A percentile compares a stretch with the other conserved stretches of the same genome.
Conservation (phyloP, 345 rosid genomes). For the Dovyalis caffra region DNA sequence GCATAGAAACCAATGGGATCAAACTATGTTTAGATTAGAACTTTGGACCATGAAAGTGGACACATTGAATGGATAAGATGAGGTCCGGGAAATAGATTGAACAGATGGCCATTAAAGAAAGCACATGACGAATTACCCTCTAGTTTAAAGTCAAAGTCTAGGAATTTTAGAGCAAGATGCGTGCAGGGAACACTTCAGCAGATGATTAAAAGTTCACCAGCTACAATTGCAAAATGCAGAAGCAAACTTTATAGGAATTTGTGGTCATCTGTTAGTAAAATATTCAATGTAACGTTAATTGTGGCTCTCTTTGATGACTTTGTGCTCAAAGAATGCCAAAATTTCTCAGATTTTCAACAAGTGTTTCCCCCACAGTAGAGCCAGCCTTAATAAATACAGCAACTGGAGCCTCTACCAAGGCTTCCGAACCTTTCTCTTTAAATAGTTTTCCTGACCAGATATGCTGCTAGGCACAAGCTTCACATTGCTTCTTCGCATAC, state of each 20-base stretch:
- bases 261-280: background rate
- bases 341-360: constrained; percentile 43
- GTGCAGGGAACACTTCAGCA: background rate
- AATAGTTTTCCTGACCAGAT: constrained; percentile 57
- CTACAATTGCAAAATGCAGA: background rate
- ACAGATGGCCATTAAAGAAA: background rate
- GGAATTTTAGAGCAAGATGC: background rate
- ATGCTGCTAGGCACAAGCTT: constrained; percentile 50
- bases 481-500: constrained; percentile 1
- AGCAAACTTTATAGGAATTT: background rate
- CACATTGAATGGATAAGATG: background rate
- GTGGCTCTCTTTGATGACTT: background rate
- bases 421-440: constrained; percentile 38
- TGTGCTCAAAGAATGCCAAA: constrained; percentile 31
- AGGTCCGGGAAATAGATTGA: background rate
- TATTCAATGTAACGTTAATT: background rate
- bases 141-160: background rate
- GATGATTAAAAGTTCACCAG: background rate
- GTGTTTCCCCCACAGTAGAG: constrained; percentile 50
- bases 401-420: constrained; percentile 55
- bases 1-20: too few species aligned
- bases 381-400: constrained; percentile 62
- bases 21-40: background rate
- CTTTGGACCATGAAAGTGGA: background rate
- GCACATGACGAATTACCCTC: background rate